Base-by-base conservation (phyloP, 2,329 filamentous ascomycete genomes). In the Talaromyces verruculosus region DNA sequence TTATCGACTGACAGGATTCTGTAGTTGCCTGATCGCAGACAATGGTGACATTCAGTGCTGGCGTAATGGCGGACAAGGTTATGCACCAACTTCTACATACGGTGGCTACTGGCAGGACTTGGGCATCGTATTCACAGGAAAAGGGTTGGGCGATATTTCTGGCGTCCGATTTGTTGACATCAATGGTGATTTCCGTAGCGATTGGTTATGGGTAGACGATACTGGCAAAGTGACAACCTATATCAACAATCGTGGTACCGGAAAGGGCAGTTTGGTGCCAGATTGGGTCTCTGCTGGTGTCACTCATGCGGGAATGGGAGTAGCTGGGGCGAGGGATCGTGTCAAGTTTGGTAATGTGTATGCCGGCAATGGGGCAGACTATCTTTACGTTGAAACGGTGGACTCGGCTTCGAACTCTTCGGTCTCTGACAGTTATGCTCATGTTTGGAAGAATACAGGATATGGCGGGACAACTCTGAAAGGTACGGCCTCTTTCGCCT, bases 171-270 rank as follows among this genome's bases (percentile, higher is more conserved):
- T 73, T 11, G 65, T 71, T 5, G 73, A 75, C 60, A 70, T 75
- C 22, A 73, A 74, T 43, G 71, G 72, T 10, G 72, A 75, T 61
- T 64, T 67, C 3, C 53, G 70, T 58, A 57, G 63, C 11, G 71
- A 72, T 53, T 72, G 69, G 70, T 41, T 73, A 13, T 71, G 69
- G 61, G 0, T 71, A 4, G 55, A 66, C 22, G 49, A 67, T 2
- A 53, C 63, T n/a, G 68, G 67, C 17, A 53, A 53, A 15, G 61
- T 33, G 6, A 30, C 22, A 11, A 45, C 39, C 10, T 60, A 60
- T 13, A 60, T 30, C 57, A 60, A 60, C 11, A 43, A 60, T n/a
- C 57, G 57, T 2, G 28, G 49, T 2, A 30, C n/a, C 8, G 37
- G 25, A n/a, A 45, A 43, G 6, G 35, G 35, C 1, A 39, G 37